Conservation (phyloP, 805 yeast genomes). For the Teunomyces barrocoloradensis region DNA sequence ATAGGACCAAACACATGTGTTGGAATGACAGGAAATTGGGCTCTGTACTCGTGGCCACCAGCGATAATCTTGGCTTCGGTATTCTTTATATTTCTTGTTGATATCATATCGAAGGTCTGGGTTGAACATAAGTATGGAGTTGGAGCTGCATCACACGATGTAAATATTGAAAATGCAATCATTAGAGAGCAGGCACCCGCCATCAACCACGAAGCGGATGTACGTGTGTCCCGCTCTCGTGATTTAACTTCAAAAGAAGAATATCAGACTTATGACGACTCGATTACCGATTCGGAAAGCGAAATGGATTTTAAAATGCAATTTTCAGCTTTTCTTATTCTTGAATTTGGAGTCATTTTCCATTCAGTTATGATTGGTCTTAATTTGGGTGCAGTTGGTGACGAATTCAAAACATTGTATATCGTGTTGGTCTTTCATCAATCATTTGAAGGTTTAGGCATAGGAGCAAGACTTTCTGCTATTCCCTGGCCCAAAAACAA, state of each 20-base stretch:
- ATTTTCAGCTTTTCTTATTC: slow-evolving; percentile 8
- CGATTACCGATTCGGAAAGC: not conserved
- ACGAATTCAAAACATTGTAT: slow-evolving; percentile 26
- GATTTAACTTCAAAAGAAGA: slow-evolving; percentile 1
- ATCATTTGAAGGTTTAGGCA: slow-evolving; percentile 30
- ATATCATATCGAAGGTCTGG: slow-evolving; percentile 44
- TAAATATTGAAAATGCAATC: not conserved
- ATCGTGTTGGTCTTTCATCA: slow-evolving; percentile 33
- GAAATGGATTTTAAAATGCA: not conserved
- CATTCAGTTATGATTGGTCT: slow-evolving; percentile 31
- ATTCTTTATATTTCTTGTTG: slow-evolving; percentile 48
- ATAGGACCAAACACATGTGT: slow-evolving; percentile 46
- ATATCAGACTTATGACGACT: not conserved
- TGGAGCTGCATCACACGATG: slow-evolving; percentile 11
- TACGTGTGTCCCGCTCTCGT: not conserved
- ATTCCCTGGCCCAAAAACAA: slow-evolving; percentile 4
- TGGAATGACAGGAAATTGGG: slow-evolving; percentile 52
- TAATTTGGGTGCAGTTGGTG: slow-evolving; percentile 29
- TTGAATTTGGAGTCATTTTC: slow-evolving; percentile 24
- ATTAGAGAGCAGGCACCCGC: not conserved
- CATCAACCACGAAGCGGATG: slow-evolving; percentile 13
- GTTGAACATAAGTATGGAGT: slow-evolving; percentile 26
- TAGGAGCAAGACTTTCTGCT: slow-evolving; percentile 25
- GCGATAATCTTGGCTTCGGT: slow-evolving; percentile 51
- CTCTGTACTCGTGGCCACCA: slow-evolving; percentile 52